These are phyloP conservation scores for Eruca vesicaria DNA, from an alignment of 441 rosid genomes.

Conservation along the genomic window DNA sequence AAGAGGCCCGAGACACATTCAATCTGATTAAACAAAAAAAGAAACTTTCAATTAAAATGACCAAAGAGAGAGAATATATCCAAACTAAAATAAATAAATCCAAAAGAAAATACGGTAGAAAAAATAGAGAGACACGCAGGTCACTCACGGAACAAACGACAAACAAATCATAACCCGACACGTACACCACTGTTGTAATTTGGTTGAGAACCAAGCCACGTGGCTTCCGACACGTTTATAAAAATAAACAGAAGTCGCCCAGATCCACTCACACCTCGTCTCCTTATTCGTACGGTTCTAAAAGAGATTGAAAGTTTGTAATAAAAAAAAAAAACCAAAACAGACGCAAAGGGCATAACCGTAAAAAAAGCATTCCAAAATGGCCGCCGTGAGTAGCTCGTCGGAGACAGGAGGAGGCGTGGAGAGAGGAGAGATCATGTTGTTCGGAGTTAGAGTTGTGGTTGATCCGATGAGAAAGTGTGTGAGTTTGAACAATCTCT, in stretches of 20 bases:
- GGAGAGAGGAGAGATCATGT: conserved; percentile 66
- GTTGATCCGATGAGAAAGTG: conserved; percentile 93
- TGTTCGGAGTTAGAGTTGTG: conserved; percentile 86
- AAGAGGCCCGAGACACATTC: neutral
- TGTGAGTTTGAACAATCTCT: conserved; percentile 85
- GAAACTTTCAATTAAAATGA: conserved; percentile 1
- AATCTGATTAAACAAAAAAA: neutral
- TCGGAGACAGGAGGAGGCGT: conserved; percentile 26
- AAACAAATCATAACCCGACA: neutral
- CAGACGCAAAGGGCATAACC: conserved; percentile 27
- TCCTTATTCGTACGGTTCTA: conserved; percentile 17
- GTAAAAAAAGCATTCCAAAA: neutral
- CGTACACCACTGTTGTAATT: neutral
- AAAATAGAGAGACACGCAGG: conserved; percentile 11
- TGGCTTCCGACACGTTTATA: conserved; percentile 17
- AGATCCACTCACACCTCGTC: conserved; percentile 37
- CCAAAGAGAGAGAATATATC: conserved; percentile 3
- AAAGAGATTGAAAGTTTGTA: neutral
- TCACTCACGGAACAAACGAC: neutral
- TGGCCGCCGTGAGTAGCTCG: conserved; percentile 35
- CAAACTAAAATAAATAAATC: conserved; percentile 1
- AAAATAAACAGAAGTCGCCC: conserved; percentile 3
- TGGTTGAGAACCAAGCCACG: neutral
- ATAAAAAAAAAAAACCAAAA: conserved; percentile 9
- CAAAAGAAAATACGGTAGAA: neutral